Conservation (phyloP, 768 basidiomycete species). For the Artomyces pyxidatus region DNA sequence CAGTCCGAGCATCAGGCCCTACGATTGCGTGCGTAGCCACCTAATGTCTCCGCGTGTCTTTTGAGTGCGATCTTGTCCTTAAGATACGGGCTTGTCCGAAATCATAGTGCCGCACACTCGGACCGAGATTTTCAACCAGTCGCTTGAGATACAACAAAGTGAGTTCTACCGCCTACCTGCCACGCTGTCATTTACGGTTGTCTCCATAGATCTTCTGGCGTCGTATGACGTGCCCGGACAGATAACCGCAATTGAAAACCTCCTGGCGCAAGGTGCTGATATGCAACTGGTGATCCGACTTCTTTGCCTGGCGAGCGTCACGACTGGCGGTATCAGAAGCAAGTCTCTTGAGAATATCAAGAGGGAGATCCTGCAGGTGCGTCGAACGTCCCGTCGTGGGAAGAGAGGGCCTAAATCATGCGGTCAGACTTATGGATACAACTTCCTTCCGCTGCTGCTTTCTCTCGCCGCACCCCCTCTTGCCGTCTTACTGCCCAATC, state of each 20-base stretch:
- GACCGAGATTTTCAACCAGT: conserved; percentile 84
- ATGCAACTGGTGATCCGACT: conserved; percentile 72
- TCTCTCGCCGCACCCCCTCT: conserved; percentile 62
- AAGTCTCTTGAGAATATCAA: conserved; percentile 85
- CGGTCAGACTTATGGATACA: conserved; percentile 67
- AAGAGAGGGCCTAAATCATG: conserved; percentile 19
- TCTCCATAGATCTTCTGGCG: conserved; percentile 73
- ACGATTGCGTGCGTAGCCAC: conserved; percentile 65
- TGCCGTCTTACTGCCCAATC: conserved; percentile 57
- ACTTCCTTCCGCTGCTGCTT: conserved; percentile 58
- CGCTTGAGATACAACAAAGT: conserved; percentile 96
- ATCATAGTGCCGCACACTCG: conserved; percentile 77
- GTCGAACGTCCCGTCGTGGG: conserved; percentile 3
- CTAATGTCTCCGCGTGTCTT: background rate
- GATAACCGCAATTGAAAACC: conserved; percentile 79
- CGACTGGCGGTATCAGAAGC: conserved; percentile 76
- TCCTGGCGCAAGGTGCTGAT: conserved; percentile 82
- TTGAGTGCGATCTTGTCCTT: background rate
- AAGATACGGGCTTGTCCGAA: conserved; percentile 95
- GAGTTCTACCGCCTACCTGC: conserved; percentile 4
- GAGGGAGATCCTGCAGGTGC: conserved; percentile 80
- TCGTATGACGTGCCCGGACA: conserved; percentile 82
- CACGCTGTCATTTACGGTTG: conserved; percentile 4
- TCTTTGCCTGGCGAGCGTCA: conserved; percentile 80
- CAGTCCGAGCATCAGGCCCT: conserved; percentile 89